Evolutionary conservation across 2,329 filamentous ascomycete genomes (phyloP).

Genomic region (Cladosporium sp.): DNA sequence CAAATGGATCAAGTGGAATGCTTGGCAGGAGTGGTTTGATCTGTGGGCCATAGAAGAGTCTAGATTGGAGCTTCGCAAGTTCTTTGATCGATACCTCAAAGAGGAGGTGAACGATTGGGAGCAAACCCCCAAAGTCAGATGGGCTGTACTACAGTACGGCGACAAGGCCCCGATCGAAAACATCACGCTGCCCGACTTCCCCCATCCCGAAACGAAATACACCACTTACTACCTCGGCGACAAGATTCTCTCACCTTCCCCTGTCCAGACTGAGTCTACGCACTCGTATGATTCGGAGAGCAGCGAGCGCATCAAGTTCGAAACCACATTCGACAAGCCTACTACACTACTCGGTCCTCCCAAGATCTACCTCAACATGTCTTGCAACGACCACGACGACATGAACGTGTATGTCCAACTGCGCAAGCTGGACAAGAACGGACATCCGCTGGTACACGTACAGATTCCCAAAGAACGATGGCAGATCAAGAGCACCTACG

Average conservation of each 20-base stretch:
- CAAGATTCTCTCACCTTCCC: neutral
- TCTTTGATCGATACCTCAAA: slow-evolving; percentile 39
- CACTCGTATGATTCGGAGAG: slow-evolving; percentile 15
- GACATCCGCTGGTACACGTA: neutral
- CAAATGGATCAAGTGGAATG: slow-evolving; percentile 42
- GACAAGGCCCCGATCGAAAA: slow-evolving; percentile 23
- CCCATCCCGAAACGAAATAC: slow-evolving; percentile 11
- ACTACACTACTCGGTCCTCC: slow-evolving; percentile 42
- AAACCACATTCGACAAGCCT: slow-evolving; percentile 36
- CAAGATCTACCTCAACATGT: slow-evolving; percentile 39
- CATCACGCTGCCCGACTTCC: slow-evolving; percentile 7
- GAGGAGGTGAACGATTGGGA: slow-evolving; percentile 42
- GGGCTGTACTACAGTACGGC: slow-evolving; percentile 36
- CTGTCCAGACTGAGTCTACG: neutral
- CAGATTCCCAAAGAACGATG: slow-evolving; percentile 10
- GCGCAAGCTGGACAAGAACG: slow-evolving; percentile 15
- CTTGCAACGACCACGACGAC: slow-evolving; percentile 18
- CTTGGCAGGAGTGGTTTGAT: slow-evolving; percentile 44
- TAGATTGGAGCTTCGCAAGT: slow-evolving; percentile 34
- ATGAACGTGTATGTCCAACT: slow-evolving; percentile 17
- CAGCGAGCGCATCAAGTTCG: slow-evolving; percentile 27
- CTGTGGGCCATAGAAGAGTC: slow-evolving; percentile 32
- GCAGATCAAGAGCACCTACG: slow-evolving; percentile 40
- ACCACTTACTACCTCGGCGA: neutral
- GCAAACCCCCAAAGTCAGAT: slow-evolving; percentile 42